Percentiles rank a stretch among this genome's conserved stretches.
phyloP scores from a whole-genome alignment of 768 basidiomycete genomes.

The Lentinula aciculospora region DNA sequence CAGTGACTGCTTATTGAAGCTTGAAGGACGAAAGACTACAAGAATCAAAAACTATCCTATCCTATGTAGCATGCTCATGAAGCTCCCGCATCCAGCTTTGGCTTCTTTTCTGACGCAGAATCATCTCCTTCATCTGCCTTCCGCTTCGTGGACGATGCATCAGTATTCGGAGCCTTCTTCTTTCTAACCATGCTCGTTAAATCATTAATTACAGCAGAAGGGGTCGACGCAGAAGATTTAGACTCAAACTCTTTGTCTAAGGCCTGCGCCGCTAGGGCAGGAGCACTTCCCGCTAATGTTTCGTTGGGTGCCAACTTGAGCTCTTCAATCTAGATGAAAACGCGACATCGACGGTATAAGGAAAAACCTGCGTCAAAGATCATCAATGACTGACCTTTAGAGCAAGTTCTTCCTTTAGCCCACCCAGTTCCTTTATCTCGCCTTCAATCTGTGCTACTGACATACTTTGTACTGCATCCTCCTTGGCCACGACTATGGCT shows the following conservation, averaged over 20 bases:
- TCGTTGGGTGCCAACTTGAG: conserved; percentile 77
- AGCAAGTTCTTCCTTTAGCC: conserved; percentile 74
- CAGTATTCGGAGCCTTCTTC: conserved; percentile 56
- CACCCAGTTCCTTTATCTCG: conserved; percentile 76
- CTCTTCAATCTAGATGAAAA: conserved; percentile 69
- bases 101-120: conserved; percentile 57
- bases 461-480: conserved; percentile 61
- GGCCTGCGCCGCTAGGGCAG: conserved; percentile 63
- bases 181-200: conserved; percentile 82
- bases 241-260: conserved; percentile 67
- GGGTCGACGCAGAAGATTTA: conserved; percentile 24
- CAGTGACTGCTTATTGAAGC: too few species aligned
- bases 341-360: neutral
- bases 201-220: conserved; percentile 61
- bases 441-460: conserved; percentile 64
- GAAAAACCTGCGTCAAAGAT: neutral
- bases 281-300: conserved; percentile 46
- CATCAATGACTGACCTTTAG: conserved; percentile 54
- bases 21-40: too few species aligned
- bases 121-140: conserved; percentile 62
- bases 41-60: neutral
- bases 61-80: neutral
- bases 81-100: conserved; percentile 38
- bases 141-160: conserved; percentile 42
- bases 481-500: conserved; percentile 31